A percentile compares a stretch with the other conserved stretches of the same genome.
These are phyloP conservation scores for Neurospora discreta DNA, from an alignment of 495 filamentous ascomycete genomes.

Conservation along the genomic window DNA sequence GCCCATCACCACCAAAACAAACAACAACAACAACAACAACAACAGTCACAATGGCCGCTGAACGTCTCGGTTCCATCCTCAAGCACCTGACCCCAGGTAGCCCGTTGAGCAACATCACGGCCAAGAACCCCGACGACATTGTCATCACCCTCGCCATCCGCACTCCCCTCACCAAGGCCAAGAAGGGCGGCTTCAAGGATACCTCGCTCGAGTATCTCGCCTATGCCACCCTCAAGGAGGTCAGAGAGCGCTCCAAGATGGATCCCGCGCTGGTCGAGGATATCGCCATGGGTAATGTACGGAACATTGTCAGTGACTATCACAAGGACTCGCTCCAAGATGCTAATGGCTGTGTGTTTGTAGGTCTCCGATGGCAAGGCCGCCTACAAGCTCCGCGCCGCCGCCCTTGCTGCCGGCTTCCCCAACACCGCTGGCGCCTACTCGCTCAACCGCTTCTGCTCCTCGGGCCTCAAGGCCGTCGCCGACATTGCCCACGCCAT, in stretches of 20 bases:
- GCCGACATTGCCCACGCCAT: constrained; percentile 94
- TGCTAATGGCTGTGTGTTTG: neutral
- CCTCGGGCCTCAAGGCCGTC: constrained; percentile 85
- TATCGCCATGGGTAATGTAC: constrained; percentile 83
- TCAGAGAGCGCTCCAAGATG: constrained; percentile 60
- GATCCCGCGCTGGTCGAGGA: constrained; percentile 83
- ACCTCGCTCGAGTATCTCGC: constrained; percentile 79
- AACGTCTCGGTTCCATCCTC: constrained; percentile 77
- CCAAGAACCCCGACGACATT: constrained; percentile 91
- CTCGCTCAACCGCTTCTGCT: constrained; percentile 91
- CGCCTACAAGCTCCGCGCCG: constrained; percentile 81
- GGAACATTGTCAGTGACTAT: constrained; percentile 10
- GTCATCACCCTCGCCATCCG: constrained; percentile 80
- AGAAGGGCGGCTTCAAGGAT: constrained; percentile 89
- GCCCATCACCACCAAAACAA: neutral
- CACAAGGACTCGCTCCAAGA: neutral
- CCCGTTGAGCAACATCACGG: constrained; percentile 59
- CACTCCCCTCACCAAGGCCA: constrained; percentile 66
- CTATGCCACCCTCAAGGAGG: constrained; percentile 67
- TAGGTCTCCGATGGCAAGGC: constrained; percentile 80
- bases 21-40: constrained; percentile 12
- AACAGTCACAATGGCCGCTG: constrained; percentile 58
- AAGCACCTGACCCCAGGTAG: constrained; percentile 70
- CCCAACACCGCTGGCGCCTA: constrained; percentile 77
- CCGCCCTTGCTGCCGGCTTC: constrained; percentile 83